Conservation (phyloP, 371 early-diverging fungal species). For the Encephalitozoon cuniculi region DNA sequence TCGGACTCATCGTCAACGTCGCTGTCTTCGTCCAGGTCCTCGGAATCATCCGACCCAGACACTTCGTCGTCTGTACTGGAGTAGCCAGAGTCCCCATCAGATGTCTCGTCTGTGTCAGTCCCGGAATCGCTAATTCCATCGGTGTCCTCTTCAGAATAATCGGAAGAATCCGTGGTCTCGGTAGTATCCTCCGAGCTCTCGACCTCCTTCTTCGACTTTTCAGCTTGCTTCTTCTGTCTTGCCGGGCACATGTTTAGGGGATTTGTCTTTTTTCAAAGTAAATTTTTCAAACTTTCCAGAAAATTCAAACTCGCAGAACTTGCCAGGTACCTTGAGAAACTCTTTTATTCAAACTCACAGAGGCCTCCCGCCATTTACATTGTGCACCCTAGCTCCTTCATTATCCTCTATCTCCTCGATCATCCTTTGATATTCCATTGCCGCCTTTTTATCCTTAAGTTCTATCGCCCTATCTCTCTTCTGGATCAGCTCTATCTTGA, state of each 20-base stretch:
- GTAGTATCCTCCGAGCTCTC: background rate
- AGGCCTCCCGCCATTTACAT: background rate
- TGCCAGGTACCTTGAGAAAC: too few species aligned
- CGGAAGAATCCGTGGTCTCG: background rate
- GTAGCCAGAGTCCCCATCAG: background rate
- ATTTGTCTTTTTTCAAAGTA: background rate
- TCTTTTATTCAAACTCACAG: background rate
- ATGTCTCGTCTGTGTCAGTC: background rate
- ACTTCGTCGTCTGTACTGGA: background rate
- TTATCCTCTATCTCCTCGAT: conserved; percentile 47
- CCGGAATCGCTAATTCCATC: background rate
- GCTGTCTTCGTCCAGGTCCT: background rate
- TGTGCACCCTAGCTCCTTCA: background rate
- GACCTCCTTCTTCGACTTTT: background rate
- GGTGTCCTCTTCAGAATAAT: background rate
- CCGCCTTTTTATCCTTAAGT: conserved; percentile 31
- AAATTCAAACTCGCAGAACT: background rate
- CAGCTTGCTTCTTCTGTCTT: background rate
- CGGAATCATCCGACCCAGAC: conserved; percentile 7
- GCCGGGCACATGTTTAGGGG: background rate
- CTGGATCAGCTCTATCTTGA: conserved; percentile 43
- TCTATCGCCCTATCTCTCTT: conserved; percentile 44
- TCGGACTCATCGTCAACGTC: background rate
- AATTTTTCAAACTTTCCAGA: conserved; percentile 10
- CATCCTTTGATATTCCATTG: conserved; percentile 32